A percentile compares a stretch with the other conserved stretches of the same genome.
Evolutionary conservation across 345 rosid species (phyloP).

Genomic region (Chamaenerion angustifolium): DNA sequence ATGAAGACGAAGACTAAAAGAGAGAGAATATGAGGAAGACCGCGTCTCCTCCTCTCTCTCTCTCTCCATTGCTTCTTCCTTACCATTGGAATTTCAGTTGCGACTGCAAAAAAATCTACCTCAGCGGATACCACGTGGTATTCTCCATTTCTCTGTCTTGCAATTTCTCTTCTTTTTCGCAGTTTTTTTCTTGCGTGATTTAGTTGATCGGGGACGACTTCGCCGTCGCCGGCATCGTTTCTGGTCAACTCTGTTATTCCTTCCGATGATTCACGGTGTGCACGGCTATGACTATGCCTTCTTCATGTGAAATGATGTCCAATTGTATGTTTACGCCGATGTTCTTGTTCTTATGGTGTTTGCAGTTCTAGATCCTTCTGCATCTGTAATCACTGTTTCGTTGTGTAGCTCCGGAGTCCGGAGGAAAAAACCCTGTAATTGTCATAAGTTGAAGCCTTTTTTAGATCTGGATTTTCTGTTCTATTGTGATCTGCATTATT

Average conservation of each 20-base stretch:
- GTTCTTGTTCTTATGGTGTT: neutral
- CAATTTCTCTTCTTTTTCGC: neutral
- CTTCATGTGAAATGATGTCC: no score
- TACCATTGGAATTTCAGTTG: slow-evolving; percentile 3
- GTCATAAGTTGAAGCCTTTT: neutral
- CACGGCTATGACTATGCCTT: no score
- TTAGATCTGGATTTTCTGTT: no score
- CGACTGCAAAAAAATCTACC: neutral
- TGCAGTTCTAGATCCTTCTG: slow-evolving; percentile 2
- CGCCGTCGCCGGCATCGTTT: neutral
- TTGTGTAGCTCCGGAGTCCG: no score
- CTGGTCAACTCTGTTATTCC: slow-evolving; percentile 4
- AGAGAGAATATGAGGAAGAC: no score
- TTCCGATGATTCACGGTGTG: neutral
- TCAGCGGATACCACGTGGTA: neutral
- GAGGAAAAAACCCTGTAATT: neutral
- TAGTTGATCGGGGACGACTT: neutral
- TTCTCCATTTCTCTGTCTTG: neutral
- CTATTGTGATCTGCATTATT: no score
- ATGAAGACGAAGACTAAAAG: no score
- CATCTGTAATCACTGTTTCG: neutral
- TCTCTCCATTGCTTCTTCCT: neutral
- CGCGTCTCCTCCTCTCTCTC: neutral
- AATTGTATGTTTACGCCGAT: neutral
- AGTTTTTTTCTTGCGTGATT: neutral